A percentile compares a stretch with the other conserved stretches of the same genome.
Evolutionary conservation across 768 basidiomycete genomes (phyloP).

Genomic region (Amanita pallidorosea): DNA sequence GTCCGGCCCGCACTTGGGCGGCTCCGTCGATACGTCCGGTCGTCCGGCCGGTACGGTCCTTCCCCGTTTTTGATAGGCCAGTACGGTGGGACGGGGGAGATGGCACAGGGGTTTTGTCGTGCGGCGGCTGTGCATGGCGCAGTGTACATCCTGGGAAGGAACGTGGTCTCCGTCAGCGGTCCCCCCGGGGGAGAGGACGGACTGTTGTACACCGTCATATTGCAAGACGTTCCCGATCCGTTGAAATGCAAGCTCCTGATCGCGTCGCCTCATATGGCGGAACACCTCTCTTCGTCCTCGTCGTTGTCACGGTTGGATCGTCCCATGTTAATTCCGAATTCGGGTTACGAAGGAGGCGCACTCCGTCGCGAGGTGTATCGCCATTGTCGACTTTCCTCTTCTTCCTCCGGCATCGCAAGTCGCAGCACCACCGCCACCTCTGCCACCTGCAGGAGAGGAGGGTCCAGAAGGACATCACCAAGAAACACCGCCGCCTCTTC

Average conservation of each 20-base stretch:
- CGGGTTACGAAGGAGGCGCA: neutral
- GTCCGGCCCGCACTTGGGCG: slow-evolving; percentile 46
- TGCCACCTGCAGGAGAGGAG: too few relatives aligned
- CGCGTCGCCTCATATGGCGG: slow-evolving; percentile 31
- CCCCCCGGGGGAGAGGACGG: slow-evolving; percentile 6
- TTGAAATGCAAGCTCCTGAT: slow-evolving; percentile 47
- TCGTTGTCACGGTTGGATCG: neutral
- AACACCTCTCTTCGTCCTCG: slow-evolving; percentile 11
- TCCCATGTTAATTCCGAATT: slow-evolving; percentile 11
- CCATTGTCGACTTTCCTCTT: slow-evolving; percentile 33
- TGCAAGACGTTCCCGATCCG: slow-evolving; percentile 53
- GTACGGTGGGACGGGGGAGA: slow-evolving; percentile 88
- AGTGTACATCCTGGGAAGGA: slow-evolving; percentile 61
- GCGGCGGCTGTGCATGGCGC: slow-evolving; percentile 73
- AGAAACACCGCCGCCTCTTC: neutral
- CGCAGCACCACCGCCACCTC: too few relatives aligned
- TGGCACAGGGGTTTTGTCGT: slow-evolving; percentile 86
- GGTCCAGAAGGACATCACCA: slow-evolving; percentile 1
- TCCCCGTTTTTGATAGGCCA: slow-evolving; percentile 87
- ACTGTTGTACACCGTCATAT: slow-evolving; percentile 33
- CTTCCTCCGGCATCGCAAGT: slow-evolving; percentile 2
- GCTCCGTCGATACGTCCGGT: slow-evolving; percentile 62
- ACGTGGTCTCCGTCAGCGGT: slow-evolving; percentile 19
- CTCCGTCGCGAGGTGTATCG: slow-evolving; percentile 36
- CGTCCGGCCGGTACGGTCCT: slow-evolving; percentile 74